Percentiles rank a stretch among this genome's conserved stretches.
These are phyloP conservation scores for Trichoderma sp. DNA, from an alignment of 2,329 filamentous ascomycete species.

Conservation along the genomic window DNA sequence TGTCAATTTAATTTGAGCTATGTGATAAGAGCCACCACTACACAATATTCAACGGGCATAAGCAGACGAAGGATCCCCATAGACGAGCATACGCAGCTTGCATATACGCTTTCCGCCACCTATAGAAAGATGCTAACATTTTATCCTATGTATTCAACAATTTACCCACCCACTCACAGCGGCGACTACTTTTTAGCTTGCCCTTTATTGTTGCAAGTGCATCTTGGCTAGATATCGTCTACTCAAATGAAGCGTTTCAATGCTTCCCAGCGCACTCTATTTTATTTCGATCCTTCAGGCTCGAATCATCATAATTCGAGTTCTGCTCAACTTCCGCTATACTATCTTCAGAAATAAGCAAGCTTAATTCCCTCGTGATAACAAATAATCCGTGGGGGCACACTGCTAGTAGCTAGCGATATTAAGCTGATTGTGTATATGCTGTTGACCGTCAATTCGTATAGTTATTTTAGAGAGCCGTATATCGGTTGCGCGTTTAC, in stretches of 20 bases:
- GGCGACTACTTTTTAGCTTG: neutral
- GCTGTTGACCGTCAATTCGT: neutral
- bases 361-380: neutral
- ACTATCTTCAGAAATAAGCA: neutral
- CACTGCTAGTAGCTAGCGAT: neutral
- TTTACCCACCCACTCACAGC: neutral
- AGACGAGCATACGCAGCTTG: neutral
- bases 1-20: neutral
- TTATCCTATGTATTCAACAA: neutral
- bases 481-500: neutral
- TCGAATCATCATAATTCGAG: neutral
- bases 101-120: neutral
- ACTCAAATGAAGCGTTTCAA: neutral
- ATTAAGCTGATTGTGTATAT: neutral
- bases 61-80: neutral
- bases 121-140: neutral
- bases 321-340: neutral
- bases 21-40: neutral
- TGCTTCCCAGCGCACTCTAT: neutral
- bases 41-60: neutral
- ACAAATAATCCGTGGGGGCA: neutral
- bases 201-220: neutral
- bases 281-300: neutral
- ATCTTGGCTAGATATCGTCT: neutral
- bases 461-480: neutral